Base-by-base conservation (phyloP, 1,139 yeast genomes). In the Pneumocystis murina region DNA sequence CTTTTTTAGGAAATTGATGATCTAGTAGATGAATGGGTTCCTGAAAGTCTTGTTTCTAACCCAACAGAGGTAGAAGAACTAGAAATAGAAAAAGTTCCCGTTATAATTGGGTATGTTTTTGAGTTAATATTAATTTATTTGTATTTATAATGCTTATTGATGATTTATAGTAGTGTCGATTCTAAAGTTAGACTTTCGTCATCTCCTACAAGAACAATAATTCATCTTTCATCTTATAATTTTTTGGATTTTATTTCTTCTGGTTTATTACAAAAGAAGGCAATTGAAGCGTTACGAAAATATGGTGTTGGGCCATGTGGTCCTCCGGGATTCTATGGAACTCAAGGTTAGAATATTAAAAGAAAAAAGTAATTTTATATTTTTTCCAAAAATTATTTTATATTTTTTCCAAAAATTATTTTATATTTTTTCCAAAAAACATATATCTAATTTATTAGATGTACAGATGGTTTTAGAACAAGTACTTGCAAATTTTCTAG, bases 221-320 rank as follows among this genome's bases (percentile, higher is more conserved):
- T 75, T 62, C 77, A 78, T 68, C 68, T 77, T 58, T 70, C 76
- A 17, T 70, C 76, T 16, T 75, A 80, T 67, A 87, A 89, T 72
- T 78, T 90, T 71, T 78, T 89, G 70, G 80, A 82, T 69, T 76
- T 87, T 72, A 80, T 83, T 63, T 75, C 75, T 59, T 76, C 80
- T 69, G 74, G 75, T 20, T 72, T 68, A 20, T 78, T 90, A 55
- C 78, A 77, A 65, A 74, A 78, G n/a, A 81, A 79, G 20, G 90
- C 92, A 4, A 79, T 81, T 65, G 73, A 77, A 38, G 80, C 84
- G 39, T 84, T 92, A 67, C 78, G 79, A 61, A 78, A 79, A 64
- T 84, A 87, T 65, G 99, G 99, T 71, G 97, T 92, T 62, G 98
- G 99, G 68, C 94, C 97, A 0, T 92, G 99, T 78, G 97, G 97